Evolutionary conservation across 2,329 filamentous ascomycete species (phyloP).

Genomic region (Fusarium nematophilum): DNA sequence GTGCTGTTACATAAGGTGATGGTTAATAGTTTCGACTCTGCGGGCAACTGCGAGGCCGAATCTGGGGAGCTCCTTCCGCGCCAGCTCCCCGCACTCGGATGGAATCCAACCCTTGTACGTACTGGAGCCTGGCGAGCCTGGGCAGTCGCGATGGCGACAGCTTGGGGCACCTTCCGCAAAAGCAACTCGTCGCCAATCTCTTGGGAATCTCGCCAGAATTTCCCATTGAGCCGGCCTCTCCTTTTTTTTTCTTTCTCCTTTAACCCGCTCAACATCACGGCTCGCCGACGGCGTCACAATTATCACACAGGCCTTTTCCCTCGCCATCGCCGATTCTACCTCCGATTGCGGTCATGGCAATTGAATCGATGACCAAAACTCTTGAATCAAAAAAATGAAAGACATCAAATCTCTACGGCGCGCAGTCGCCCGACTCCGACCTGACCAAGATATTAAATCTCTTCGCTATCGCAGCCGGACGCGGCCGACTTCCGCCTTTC

Average conservation of each 20-base stretch:
- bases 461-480: constrained; percentile 24
- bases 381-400: neutral
- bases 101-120: too few species aligned
- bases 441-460: neutral
- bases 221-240: too few species aligned
- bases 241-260: neutral
- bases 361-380: too few species aligned
- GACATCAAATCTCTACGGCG: neutral
- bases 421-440: constrained; percentile 36
- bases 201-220: too few species aligned
- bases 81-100: neutral
- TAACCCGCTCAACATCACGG: neutral
- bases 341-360: too few species aligned
- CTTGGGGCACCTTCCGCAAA: neutral
- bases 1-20: neutral
- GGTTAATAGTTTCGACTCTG: neutral
- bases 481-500: constrained; percentile 34
- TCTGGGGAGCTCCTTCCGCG: neutral
- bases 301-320: too few species aligned
- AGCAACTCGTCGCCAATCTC: too few species aligned
- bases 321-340: too few species aligned
- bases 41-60: neutral
- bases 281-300: too few species aligned
- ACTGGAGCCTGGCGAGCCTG: too few species aligned
- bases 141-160: neutral